A percentile compares a stretch with the other conserved stretches of the same genome.
phyloP scores from a whole-genome alignment of 78 protist species.

The Protostelium mycophagum region DNA sequence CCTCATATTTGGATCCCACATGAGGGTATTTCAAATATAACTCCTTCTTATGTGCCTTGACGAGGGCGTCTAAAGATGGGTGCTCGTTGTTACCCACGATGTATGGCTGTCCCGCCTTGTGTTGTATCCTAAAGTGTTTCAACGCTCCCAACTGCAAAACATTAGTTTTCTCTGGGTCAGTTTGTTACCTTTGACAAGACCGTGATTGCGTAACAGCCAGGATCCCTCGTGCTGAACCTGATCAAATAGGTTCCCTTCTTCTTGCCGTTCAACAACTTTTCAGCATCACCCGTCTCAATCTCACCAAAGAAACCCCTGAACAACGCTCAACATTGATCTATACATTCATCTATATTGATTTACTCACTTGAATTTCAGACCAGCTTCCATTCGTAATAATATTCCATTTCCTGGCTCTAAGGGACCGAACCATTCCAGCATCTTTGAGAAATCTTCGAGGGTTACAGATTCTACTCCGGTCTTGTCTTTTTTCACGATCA shows the following conservation, averaged over 20 bases:
- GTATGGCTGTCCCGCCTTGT: constrained; percentile 46
- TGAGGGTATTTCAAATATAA: background rate
- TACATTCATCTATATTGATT: background rate
- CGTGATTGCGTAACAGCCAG: constrained; percentile 49
- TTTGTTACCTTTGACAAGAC: constrained; percentile 29
- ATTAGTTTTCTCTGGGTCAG: background rate
- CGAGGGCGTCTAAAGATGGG: constrained; percentile 34
- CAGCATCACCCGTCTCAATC: constrained; percentile 31
- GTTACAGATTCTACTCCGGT: constrained; percentile 22
- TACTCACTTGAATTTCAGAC: constrained; percentile 27
- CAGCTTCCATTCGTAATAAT: constrained; percentile 25
- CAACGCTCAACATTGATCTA: background rate
- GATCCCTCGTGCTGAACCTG: constrained; percentile 52
- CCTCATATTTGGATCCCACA: background rate
- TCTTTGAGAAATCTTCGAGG: constrained; percentile 49
- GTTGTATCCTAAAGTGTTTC: constrained; percentile 23
- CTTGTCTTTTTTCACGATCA: constrained; percentile 34
- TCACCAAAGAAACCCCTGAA: constrained; percentile 53
- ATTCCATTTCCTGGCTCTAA: constrained; percentile 32
- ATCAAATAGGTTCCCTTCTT: constrained; percentile 46
- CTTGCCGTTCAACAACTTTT: constrained; percentile 34
- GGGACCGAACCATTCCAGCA: constrained; percentile 64
- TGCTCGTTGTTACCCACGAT: constrained; percentile 49
- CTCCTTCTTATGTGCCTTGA: constrained; percentile 12
- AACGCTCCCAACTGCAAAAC: background rate